Conservation (phyloP, 495 filamentous ascomycete genomes). For the Aspergillus funiculosus region DNA sequence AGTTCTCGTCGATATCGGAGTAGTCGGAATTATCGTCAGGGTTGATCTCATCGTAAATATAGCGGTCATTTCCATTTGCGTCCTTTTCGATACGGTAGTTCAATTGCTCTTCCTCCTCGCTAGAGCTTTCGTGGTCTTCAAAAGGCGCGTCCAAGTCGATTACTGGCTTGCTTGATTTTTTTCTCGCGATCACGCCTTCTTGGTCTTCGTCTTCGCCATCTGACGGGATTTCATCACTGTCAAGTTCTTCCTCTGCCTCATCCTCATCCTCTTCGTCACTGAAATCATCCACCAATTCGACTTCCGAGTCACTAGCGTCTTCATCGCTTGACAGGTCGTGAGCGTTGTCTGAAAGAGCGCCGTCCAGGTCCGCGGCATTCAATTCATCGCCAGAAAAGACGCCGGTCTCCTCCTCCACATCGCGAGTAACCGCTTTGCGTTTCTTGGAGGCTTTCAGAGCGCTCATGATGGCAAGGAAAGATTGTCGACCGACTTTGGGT, state of each 20-base stretch:
- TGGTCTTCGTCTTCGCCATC: conserved; percentile 36
- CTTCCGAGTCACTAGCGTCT: conserved; percentile 40
- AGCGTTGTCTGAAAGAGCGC: conserved; percentile 57
- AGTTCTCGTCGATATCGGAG: conserved; percentile 68
- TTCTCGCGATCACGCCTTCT: conserved; percentile 11
- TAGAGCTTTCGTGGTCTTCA: conserved; percentile 15
- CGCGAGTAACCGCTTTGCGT: conserved; percentile 53
- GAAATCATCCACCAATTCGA: conserved; percentile 43
- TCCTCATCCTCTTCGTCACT: conserved; percentile 37
- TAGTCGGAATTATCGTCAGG: conserved; percentile 96
- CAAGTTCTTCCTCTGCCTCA: conserved; percentile 41
- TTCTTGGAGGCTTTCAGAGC: conserved; percentile 45
- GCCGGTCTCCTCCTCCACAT: conserved; percentile 47
- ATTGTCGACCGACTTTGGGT: background rate
- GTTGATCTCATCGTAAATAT: conserved; percentile 83
- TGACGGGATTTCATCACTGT: conserved; percentile 49
- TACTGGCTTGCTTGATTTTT: conserved; percentile 18
- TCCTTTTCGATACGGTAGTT: conserved; percentile 53
- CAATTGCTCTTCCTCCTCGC: conserved; percentile 25
- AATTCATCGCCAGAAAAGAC: conserved; percentile 62
- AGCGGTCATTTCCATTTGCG: conserved; percentile 68
- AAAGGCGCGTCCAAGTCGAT: conserved; percentile 14
- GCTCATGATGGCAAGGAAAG: conserved; percentile 28
- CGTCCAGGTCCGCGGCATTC: conserved; percentile 55
- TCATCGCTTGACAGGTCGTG: conserved; percentile 43